These are phyloP conservation scores for Lavandula angustifolia DNA, from an alignment of 257 asterid species.

Conservation along the genomic window DNA sequence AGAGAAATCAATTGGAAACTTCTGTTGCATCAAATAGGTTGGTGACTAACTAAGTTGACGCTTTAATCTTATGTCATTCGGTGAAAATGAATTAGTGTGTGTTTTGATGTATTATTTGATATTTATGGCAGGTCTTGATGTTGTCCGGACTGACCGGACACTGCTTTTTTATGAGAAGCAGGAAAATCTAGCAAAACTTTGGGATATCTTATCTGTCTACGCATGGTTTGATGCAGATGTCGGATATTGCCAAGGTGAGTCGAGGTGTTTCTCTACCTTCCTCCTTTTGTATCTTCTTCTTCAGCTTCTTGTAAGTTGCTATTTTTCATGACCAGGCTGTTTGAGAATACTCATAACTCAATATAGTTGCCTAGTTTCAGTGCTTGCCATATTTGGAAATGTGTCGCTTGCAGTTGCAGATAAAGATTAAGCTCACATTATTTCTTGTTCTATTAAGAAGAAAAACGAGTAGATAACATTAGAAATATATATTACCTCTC, in stretches of 20 bases:
- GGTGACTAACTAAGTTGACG: conserved; percentile 14
- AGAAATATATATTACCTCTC: too few species aligned
- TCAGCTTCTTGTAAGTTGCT: neutral
- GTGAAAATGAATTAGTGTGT: neutral
- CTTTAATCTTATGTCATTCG: neutral
- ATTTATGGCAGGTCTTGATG: conserved; percentile 74
- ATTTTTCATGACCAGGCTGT: too few species aligned
- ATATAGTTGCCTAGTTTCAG: too few species aligned
- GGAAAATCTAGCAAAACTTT: conserved; percentile 74
- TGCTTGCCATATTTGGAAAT: neutral
- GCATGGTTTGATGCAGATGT: conserved; percentile 88
- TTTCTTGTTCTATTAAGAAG: too few species aligned
- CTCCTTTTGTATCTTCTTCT: neutral
- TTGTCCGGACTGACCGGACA: conserved; percentile 86
- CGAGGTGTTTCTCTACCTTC: neutral
- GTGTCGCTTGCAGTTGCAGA: too few species aligned
- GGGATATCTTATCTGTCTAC: conserved; percentile 88
- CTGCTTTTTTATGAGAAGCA: conserved; percentile 75
- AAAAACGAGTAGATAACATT: too few species aligned
- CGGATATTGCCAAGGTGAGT: conserved; percentile 93
- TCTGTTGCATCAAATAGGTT: conserved; percentile 92
- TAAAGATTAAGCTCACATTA: too few species aligned
- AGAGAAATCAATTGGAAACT: conserved; percentile 87
- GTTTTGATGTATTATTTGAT: conserved; percentile 5
- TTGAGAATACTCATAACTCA: too few species aligned